phyloP scores from a whole-genome alignment of 768 basidiomycete species.

The Mycena crocata region DNA sequence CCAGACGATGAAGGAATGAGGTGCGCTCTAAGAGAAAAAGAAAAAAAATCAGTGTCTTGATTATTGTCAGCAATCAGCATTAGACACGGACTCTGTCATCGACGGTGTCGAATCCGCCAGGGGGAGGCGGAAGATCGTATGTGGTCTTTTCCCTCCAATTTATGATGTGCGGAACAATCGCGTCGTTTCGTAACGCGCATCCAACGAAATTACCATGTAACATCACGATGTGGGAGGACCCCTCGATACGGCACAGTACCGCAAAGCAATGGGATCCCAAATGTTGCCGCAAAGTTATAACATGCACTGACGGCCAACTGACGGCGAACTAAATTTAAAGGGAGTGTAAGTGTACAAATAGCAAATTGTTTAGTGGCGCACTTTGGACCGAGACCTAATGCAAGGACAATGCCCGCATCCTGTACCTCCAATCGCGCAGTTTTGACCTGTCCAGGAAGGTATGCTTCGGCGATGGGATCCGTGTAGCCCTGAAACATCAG shows the following conservation, averaged over 20 bases:
- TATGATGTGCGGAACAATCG: neutral
- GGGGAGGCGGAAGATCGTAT: neutral
- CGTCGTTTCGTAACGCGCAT: neutral
- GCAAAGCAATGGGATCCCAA: neutral
- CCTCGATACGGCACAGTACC: neutral
- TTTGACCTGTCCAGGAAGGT: slow-evolving; percentile 18
- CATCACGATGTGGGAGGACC: neutral
- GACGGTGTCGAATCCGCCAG: neutral
- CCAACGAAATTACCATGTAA: neutral
- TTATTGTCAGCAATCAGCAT: neutral
- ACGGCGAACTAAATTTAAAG: neutral
- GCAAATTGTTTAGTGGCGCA: neutral
- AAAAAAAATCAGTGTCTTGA: neutral
- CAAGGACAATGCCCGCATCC: slow-evolving; percentile 9
- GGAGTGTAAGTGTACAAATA: neutral
- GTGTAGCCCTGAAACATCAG: slow-evolving; percentile 2
- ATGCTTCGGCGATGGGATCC: slow-evolving; percentile 21
- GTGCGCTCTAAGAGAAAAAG: neutral
- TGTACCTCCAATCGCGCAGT: slow-evolving; percentile 21
- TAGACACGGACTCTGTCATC: neutral
- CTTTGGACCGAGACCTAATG: slow-evolving; percentile 14
- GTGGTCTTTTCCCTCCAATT: neutral
- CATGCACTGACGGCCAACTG: neutral
- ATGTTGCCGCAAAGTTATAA: slow-evolving; percentile 3
- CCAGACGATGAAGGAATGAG: slow-evolving; percentile 4